Percentiles rank a stretch among this genome's conserved stretches.
Conservation (phyloP, 75 land plant species). For the Pinus albicaulis region DNA sequence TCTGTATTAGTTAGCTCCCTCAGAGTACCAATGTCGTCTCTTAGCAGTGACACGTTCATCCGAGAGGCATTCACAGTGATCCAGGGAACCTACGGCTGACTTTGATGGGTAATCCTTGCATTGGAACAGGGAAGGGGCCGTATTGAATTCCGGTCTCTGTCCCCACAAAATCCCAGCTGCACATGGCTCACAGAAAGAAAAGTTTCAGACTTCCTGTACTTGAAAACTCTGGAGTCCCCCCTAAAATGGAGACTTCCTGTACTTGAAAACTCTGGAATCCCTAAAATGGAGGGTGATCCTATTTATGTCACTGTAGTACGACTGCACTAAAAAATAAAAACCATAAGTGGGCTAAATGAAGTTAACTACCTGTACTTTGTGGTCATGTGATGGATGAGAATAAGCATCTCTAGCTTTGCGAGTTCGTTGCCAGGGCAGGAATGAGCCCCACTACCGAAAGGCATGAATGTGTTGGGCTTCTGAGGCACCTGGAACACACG, state of each 20-base stretch:
- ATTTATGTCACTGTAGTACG: too few species aligned
- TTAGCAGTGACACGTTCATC: constrained; percentile 6
- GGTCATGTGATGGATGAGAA: constrained; percentile 28
- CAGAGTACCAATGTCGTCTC: neutral
- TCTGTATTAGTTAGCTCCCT: neutral
- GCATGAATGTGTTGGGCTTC: neutral
- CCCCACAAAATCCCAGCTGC: constrained; percentile 53
- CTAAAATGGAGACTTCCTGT: neutral
- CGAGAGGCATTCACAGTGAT: neutral
- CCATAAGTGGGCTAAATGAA: too few species aligned
- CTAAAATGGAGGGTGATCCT: too few species aligned
- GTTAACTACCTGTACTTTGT: constrained; percentile 26
- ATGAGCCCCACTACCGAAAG: constrained; percentile 15
- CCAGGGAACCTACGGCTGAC: constrained; percentile 11
- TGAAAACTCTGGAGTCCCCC: neutral
- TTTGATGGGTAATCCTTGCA: constrained; percentile 44
- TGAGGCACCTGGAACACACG: neutral
- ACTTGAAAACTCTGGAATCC: neutral
- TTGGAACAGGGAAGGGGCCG: constrained; percentile 62
- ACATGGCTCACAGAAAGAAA: neutral
- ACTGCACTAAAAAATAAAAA: too few species aligned
- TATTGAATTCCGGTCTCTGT: constrained; percentile 46
- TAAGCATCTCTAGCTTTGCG: constrained; percentile 21
- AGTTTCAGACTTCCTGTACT: neutral
- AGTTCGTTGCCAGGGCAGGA: constrained; percentile 31